These are phyloP conservation scores for Vanderwaltozyma polyspora DNA, from an alignment of 805 yeast genomes.

Conservation along the genomic window DNA sequence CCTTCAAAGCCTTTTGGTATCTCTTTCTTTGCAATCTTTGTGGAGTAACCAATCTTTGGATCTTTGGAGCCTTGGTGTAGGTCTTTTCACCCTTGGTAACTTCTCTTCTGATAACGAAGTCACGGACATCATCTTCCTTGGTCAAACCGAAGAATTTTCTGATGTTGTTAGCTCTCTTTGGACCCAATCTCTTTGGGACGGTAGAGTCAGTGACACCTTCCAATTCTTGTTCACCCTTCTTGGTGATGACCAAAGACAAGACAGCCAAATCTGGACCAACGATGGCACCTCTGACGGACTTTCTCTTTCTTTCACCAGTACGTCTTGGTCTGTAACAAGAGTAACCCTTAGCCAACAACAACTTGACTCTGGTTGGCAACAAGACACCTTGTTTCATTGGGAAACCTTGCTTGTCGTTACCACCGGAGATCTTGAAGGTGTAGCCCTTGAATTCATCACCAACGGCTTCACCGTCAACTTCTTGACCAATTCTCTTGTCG, in stretches of 20 bases:
- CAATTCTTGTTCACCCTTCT: constrained; percentile 94
- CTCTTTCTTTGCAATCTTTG: constrained; percentile 99
- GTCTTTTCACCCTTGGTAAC: constrained; percentile 95
- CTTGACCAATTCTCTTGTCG: constrained; percentile 99
- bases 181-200: constrained; percentile 98
- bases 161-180: constrained; percentile 99
- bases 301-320: constrained; percentile 99
- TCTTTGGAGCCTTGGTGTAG: constrained; percentile 99
- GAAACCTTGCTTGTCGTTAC: constrained; percentile 99
- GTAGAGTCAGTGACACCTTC: constrained; percentile 91
- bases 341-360: constrained; percentile 84
- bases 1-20: constrained; percentile 85
- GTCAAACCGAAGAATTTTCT: constrained; percentile 95
- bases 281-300: constrained; percentile 99
- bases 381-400: constrained; percentile 99
- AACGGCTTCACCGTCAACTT: constrained; percentile 96
- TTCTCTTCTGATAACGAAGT: constrained; percentile 96
- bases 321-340: constrained; percentile 99
- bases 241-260: constrained; percentile 82
- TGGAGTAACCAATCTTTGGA: constrained; percentile 98
- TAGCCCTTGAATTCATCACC: constrained; percentile 99
- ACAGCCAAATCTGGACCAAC: constrained; percentile 96
- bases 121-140: constrained; percentile 41
- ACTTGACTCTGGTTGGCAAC: constrained; percentile 99
- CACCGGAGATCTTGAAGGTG: constrained; percentile 97